Conservation (phyloP, 306 rosid species). For the Canavalia gladiata region DNA sequence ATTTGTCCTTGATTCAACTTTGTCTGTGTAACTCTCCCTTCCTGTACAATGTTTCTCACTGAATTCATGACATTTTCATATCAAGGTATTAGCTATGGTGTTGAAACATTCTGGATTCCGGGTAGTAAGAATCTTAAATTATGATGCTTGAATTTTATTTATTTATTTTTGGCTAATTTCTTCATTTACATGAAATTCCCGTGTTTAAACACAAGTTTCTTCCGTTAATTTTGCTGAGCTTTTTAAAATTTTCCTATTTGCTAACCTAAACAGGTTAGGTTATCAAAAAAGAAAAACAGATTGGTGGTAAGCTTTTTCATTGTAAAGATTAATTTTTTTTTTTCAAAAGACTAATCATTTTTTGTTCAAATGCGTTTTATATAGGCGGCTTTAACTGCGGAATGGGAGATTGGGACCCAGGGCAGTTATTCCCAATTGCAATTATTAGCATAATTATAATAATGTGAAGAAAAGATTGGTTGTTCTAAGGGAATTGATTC, state of each 20-base stretch:
- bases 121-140: slow-evolving; percentile 21
- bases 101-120: slow-evolving; percentile 23
- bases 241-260: background rate
- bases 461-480: background rate
- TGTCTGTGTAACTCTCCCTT: slow-evolving; percentile 11
- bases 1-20: slow-evolving; percentile 39
- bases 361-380: slow-evolving; percentile 11
- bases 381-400: slow-evolving; percentile 12
- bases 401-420: slow-evolving; percentile 33
- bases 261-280: too few species aligned
- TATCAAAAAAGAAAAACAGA: too few species aligned
- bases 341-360: background rate
- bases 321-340: background rate
- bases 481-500: background rate
- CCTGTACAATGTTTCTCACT: background rate
- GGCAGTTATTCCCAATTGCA: background rate
- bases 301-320: background rate
- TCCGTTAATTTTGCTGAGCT: background rate
- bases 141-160: background rate
- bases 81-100: slow-evolving; percentile 10
- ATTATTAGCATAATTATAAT: background rate
- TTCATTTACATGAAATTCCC: background rate
- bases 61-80: slow-evolving; percentile 17
- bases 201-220: background rate
- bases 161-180: background rate